These are phyloP conservation scores for Globisporangium barbulae DNA, from an alignment of 352 stramenopile species.

Conservation along the genomic window DNA sequence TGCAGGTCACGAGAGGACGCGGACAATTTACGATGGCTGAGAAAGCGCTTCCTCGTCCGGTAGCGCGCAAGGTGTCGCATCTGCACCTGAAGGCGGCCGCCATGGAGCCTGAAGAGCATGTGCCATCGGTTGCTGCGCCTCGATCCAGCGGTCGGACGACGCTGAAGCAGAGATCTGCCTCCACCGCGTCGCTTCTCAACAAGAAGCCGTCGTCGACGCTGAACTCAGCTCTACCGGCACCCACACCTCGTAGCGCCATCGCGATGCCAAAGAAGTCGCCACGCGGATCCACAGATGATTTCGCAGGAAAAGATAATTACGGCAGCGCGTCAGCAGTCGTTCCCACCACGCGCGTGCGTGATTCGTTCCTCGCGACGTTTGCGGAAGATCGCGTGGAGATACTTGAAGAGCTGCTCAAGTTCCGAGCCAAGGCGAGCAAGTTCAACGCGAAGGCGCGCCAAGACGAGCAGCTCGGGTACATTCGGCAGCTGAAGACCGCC, in stretches of 20 bases:
- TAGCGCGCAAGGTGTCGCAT: conserved; percentile 20
- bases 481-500: conserved; percentile 48
- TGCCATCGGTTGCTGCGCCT: conserved; percentile 1
- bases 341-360: conserved; percentile 22
- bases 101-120: conserved; percentile 7
- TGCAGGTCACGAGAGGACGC: conserved; percentile 13
- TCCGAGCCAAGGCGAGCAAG: conserved; percentile 62
- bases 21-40: conserved; percentile 18
- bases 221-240: neutral
- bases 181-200: conserved; percentile 14
- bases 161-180: conserved; percentile 19
- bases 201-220: conserved; percentile 5
- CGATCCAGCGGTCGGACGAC: conserved; percentile 14
- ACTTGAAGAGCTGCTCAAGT: conserved; percentile 54
- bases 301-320: conserved; percentile 19
- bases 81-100: neutral
- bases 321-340: conserved; percentile 1
- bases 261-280: conserved; percentile 7
- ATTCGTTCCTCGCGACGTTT: conserved; percentile 36
- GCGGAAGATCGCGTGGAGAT: conserved; percentile 27
- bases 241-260: neutral
- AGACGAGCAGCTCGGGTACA: conserved; percentile 55
- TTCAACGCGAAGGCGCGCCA: conserved; percentile 55
- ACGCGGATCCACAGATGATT: neutral
- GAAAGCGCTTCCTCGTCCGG: conserved; percentile 17